phyloP scores from a whole-genome alignment of 352 stramenopile species.

The Pythium angustatum region DNA sequence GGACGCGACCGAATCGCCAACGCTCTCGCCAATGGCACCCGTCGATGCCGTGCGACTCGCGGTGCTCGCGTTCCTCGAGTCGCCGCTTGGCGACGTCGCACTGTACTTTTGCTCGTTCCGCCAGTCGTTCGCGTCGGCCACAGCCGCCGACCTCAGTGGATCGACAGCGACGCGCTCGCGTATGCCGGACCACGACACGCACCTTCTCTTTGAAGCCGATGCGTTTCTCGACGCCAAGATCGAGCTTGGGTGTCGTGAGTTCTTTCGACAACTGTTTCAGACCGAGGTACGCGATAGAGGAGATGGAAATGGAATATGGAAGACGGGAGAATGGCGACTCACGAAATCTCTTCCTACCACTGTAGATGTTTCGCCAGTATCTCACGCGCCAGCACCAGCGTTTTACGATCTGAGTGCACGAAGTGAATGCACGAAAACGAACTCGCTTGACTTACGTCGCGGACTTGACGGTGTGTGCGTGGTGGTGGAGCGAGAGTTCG shows the following conservation, averaged over 20 bases:
- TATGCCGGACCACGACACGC: conserved; percentile 27
- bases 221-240: conserved; percentile 62
- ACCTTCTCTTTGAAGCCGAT: conserved; percentile 62
- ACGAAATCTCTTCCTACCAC: background rate
- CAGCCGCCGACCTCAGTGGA: background rate
- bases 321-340: background rate
- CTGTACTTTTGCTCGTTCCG: conserved; percentile 67
- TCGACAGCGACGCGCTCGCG: no score
- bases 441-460: background rate
- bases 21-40: background rate
- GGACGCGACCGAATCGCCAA: background rate
- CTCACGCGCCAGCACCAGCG: conserved; percentile 50
- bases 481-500: conserved; percentile 43
- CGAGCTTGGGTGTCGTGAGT: conserved; percentile 72
- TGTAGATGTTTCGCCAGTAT: conserved; percentile 60
- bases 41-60: conserved; percentile 41
- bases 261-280: conserved; percentile 78
- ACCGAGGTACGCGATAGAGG: conserved; percentile 46
- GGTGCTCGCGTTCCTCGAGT: conserved; percentile 57
- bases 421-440: background rate
- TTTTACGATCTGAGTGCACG: conserved; percentile 37
- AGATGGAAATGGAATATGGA: background rate
- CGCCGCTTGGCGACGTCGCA: conserved; percentile 61
- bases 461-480: conserved; percentile 28
- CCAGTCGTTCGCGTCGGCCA: conserved; percentile 32